Base-by-base conservation (phyloP, 2,329 filamentous ascomycete species). In the Talaromyces atroroseus region DNA sequence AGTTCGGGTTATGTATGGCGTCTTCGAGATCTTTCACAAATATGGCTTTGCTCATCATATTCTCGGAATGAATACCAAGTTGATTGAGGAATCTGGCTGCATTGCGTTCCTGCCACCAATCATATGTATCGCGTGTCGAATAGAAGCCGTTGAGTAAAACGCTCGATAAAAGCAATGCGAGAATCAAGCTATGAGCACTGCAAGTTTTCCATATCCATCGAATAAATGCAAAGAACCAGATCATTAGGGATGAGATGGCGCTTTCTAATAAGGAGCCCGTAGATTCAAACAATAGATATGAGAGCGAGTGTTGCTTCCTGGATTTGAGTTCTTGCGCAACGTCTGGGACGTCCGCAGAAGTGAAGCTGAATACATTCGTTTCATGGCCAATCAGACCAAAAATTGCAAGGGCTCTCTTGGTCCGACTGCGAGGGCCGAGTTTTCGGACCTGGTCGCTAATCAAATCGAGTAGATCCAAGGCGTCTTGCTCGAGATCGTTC, bases 101-200 rank as follows among this genome's bases (percentile, higher is more conserved):
- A 58, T 83, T 86, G 57, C 90, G 83, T 74, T 97, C 92, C 47
- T 83, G 80, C 88, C 89, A 96, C 91, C 91, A 97, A 1, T 82
- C 78, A 64, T 85, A 84, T 6, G 83, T 82, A 67, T 90, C 85
- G 60, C 86, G 83, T 12, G 87, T 89, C 0, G 88, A 85, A 66
- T 92, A 84, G 62, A 91, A 80, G 21, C 87, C 72, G 66, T 97
- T 97, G 49, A 84, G 80, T 11, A 90, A 66, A 12, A 84, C 71
- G 66, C 91, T 96, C 29, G 87, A 64, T 0, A 79, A 76, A 18
- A 97, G 78, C 14, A 92, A 69, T 2, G 79, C 66, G 29, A 97
- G 74, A 5, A 97, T 82, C 20, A 96, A 68, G 42, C 86, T 82
- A 68, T 97, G 85, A 10, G 90, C 88, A 29, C 82, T 86, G 40